Evolutionary conservation across 2,329 filamentous ascomycete genomes (phyloP).

Genomic region (Trichoderma sp.): DNA sequence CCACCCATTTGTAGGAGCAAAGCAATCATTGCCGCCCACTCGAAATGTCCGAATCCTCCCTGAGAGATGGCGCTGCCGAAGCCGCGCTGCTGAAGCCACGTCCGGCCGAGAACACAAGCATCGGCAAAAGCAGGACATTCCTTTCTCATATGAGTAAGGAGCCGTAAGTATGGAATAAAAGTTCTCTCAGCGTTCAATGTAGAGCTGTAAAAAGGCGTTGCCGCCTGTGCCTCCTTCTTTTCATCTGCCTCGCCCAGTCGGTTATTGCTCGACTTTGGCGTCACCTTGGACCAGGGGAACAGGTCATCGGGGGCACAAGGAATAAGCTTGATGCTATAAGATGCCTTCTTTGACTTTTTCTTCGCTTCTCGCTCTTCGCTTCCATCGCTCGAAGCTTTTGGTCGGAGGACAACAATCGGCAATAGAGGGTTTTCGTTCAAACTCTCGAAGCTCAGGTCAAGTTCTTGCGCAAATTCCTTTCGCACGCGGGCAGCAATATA

Average conservation of each 20-base stretch:
- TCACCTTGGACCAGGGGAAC: conserved; percentile 72
- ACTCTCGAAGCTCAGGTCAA: conserved; percentile 64
- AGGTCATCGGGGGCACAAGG: conserved; percentile 68
- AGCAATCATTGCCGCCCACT: conserved; percentile 82
- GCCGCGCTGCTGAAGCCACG: conserved; percentile 88
- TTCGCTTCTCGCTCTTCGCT: conserved; percentile 29
- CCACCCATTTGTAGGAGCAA: conserved; percentile 78
- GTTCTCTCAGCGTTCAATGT: conserved; percentile 77
- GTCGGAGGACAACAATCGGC: conserved; percentile 61
- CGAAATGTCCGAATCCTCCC: conserved; percentile 91
- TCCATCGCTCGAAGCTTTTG: conserved; percentile 33
- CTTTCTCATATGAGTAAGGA: conserved; percentile 69
- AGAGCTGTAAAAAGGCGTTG: conserved; percentile 88
- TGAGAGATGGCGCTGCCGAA: conserved; percentile 68
- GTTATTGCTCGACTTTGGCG: conserved; percentile 69
- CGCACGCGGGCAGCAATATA: conserved; percentile 73
- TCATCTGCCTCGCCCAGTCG: conserved; percentile 54
- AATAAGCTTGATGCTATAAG: conserved; percentile 71
- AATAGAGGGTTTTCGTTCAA: conserved; percentile 75
- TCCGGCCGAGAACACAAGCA: conserved; percentile 79
- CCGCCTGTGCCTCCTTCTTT: conserved; percentile 42
- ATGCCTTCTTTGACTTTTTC: conserved; percentile 38
- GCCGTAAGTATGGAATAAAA: conserved; percentile 72
- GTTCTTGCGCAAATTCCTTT: conserved; percentile 52
- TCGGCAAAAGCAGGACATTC: conserved; percentile 75